Conservation (phyloP, 2,329 filamentous ascomycete species). For the Geosmithia morbida region DNA sequence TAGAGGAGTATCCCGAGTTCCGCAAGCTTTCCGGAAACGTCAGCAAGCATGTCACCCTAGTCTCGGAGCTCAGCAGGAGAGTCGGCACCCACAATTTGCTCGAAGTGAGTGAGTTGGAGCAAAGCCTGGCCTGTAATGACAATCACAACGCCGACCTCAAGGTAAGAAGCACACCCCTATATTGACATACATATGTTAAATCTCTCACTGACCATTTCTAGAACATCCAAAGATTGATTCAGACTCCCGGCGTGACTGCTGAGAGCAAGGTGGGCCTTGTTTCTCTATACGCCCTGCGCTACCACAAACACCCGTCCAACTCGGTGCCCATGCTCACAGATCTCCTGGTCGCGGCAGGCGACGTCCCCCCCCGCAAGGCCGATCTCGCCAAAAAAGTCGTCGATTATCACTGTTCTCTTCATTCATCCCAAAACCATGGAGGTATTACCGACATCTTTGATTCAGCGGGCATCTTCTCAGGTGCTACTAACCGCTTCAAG, state of each 20-base stretch:
- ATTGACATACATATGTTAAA: neutral
- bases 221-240: slow-evolving; percentile 77
- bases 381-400: slow-evolving; percentile 72
- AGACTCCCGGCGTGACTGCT: slow-evolving; percentile 59
- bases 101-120: slow-evolving; percentile 95
- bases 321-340: slow-evolving; percentile 76
- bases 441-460: slow-evolving; percentile 90
- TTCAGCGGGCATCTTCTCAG: slow-evolving; percentile 78
- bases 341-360: slow-evolving; percentile 70
- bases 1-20: slow-evolving; percentile 97
- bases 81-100: slow-evolving; percentile 76
- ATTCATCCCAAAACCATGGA: slow-evolving; percentile 58
- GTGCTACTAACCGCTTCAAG: slow-evolving; percentile 76
- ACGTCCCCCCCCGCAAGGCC: slow-evolving; percentile 60
- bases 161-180: slow-evolving; percentile 29
- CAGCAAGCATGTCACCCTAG: slow-evolving; percentile 93
- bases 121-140: slow-evolving; percentile 92
- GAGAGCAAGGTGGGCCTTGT: slow-evolving; percentile 83
- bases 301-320: slow-evolving; percentile 75
- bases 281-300: slow-evolving; percentile 87
- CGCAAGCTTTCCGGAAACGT: slow-evolving; percentile 94
- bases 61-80: slow-evolving; percentile 80
- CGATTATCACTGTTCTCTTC: slow-evolving; percentile 74
- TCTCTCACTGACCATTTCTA: slow-evolving; percentile 19
- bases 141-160: slow-evolving; percentile 88